Base-by-base conservation (phyloP, 371 early-diverging fungal species). In the Actinomortierella wolfii region DNA sequence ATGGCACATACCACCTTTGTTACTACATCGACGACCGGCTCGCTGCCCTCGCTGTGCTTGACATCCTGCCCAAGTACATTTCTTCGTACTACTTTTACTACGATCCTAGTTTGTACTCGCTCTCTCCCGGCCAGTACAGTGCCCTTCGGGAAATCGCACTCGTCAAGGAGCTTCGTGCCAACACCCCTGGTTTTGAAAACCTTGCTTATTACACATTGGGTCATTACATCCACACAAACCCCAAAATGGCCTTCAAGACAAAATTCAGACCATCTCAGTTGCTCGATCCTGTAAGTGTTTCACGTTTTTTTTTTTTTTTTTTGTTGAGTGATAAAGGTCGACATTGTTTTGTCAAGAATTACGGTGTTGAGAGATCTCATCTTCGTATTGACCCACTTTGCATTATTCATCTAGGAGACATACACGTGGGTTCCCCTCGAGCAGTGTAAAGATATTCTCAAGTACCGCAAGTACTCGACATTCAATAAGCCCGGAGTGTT, bases 21-120 rank as follows among this genome's bases (percentile, higher is more conserved):
- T 95, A 95, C 69, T 79, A 91, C n/a, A 68, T 93, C 39, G 83
- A 91, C 57, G 89, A 78, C 23, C 74, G 79, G 44, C 79, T 97
- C 15, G 83, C 91, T 11, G 97, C 96, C 13, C 85, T 96, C 14
- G 91, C 89, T 8, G 95, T 97, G 0, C 67, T 97, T 52, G 98
- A 97, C 77, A 86, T 97, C 8, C 80, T 97, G 42, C 98, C 97
- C 4, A 54, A 60, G 2, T 94, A 92, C 59, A 81, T 97, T 9
- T 96, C 96, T 0, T 89, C 94, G 0, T 96, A 96, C 17, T 97
- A 97, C 61, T 91, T 97, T 57, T 82, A 96, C 61, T 97, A 97
- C 76, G 95, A 96, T 64, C 92, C 94, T 3, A 88, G 86, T 2
- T 89, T 86, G 53, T 56, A 78, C 3, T 82, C 76, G 45, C 78